Conservation (phyloP, 140 eudicot species). For the Bidens hawaiensis region DNA sequence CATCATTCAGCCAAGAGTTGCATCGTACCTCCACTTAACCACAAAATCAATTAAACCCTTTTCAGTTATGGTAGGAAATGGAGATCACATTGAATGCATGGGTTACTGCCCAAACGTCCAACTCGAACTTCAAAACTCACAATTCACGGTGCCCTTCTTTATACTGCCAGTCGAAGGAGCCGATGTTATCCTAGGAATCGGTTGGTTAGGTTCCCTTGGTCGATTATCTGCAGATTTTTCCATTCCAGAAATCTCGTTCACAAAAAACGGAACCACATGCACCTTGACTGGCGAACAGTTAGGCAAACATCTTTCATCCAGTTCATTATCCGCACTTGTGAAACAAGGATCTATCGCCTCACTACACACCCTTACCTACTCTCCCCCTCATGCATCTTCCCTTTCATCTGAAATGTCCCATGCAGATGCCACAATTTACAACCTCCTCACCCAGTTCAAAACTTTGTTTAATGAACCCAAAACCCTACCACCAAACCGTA, state of each 20-base stretch:
- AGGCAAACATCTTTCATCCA: background rate
- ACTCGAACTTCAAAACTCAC: background rate
- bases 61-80: constrained; percentile 2
- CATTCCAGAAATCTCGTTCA: background rate
- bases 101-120: background rate
- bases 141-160: background rate
- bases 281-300: background rate
- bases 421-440: background rate
- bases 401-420: background rate
- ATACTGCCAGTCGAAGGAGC: background rate
- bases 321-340: background rate
- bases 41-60: background rate
- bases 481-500: background rate
- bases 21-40: background rate
- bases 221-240: background rate
- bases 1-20: background rate
- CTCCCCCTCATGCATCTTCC: background rate
- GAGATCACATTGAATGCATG: background rate
- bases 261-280: background rate
- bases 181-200: background rate
- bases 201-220: background rate
- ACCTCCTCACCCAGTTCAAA: background rate
- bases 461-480: background rate
- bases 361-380: background rate
- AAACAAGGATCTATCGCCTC: background rate